Evolutionary conservation across 768 basidiomycete species (phyloP), one percentile per base, ranked within the genome.

Genomic region (Hypholoma fasciculare): DNA sequence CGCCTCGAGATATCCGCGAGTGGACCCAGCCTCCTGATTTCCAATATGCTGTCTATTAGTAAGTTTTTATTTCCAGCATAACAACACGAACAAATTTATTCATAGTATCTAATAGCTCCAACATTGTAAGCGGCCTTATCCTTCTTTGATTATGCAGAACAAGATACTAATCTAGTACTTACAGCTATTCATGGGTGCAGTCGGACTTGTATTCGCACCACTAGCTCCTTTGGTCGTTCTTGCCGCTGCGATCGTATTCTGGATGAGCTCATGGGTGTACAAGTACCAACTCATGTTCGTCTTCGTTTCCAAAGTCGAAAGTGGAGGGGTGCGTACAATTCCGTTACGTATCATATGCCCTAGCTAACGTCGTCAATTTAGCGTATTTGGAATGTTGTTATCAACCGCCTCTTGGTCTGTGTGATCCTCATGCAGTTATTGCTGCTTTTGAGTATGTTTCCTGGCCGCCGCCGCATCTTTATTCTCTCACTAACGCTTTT

Each of bases 221-320:
- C 76, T 99, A 6, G 96, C 96, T 0, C 97, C 97, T 1, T 74
- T 98, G 30, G 95, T 99, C 14, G 83, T 82, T 8, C 79, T 95
- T 26, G 92, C 90, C 16, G 93, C 87, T 12, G 88, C 88, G 2
- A 69, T 89, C 34, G 93, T 97, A 19, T 91, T 95, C 71, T 98
- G 94, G 92, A 76, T 89, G 66, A 85, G 85, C 60, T 90, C 88
- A 5, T 86, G 86, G 80, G 90, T 93, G 19, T 94, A 96, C 80
- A 99, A 98, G 75, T 98, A 98, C 67, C 91, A 96, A 76, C 78
- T 98, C 50, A 94, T 98, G 87, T 98, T 96, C 71, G 93, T 96
- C 57, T 96, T 83, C 69, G 76, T 93, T 49, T 87, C 94, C 6
- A 87, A 87, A 61, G 90, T 94, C 13, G 97, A 99, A 74, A 92